These are phyloP conservation scores for Zancudomyces culisetae DNA, from an alignment of 371 early-diverging fungal genomes.

Conservation along the genomic window DNA sequence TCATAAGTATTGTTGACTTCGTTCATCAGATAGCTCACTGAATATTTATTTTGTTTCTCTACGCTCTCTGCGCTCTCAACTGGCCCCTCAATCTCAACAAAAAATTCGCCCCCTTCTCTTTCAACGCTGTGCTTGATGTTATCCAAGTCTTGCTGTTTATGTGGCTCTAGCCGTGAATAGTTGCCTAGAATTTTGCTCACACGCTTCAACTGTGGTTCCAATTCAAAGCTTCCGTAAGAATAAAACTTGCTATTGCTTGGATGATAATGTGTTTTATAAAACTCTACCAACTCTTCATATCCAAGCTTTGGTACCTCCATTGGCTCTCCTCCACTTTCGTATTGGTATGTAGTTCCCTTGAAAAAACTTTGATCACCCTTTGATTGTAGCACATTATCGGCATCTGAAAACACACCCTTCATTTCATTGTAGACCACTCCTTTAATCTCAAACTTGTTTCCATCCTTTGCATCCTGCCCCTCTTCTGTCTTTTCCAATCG, in stretches of 20 bases:
- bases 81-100: slow-evolving; percentile 19
- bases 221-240: slow-evolving; percentile 71
- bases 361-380: slow-evolving; percentile 67
- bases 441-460: slow-evolving; percentile 46
- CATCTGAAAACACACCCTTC: slow-evolving; percentile 71
- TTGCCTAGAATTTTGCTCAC: slow-evolving; percentile 35
- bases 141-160: slow-evolving; percentile 6
- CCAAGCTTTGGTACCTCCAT: slow-evolving; percentile 68
- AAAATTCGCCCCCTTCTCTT: slow-evolving; percentile 29
- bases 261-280: slow-evolving; percentile 70
- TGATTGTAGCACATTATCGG: slow-evolving; percentile 51
- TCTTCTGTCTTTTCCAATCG: slow-evolving; percentile 58
- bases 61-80: slow-evolving; percentile 13
- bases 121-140: slow-evolving; percentile 19
- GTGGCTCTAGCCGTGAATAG: slow-evolving; percentile 13
- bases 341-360: slow-evolving; percentile 59
- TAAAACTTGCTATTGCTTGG: slow-evolving; percentile 78
- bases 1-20: slow-evolving; percentile 50
- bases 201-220: slow-evolving; percentile 48
- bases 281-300: slow-evolving; percentile 55
- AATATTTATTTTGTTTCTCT: slow-evolving; percentile 49
- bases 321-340: slow-evolving; percentile 85
- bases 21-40: slow-evolving; percentile 59
- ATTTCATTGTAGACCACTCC: slow-evolving; percentile 96
- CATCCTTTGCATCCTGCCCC: slow-evolving; percentile 26